Evolutionary conservation across 192 early-diverging fungal genomes (phyloP).

Genomic region (Coemansia umbellata): DNA sequence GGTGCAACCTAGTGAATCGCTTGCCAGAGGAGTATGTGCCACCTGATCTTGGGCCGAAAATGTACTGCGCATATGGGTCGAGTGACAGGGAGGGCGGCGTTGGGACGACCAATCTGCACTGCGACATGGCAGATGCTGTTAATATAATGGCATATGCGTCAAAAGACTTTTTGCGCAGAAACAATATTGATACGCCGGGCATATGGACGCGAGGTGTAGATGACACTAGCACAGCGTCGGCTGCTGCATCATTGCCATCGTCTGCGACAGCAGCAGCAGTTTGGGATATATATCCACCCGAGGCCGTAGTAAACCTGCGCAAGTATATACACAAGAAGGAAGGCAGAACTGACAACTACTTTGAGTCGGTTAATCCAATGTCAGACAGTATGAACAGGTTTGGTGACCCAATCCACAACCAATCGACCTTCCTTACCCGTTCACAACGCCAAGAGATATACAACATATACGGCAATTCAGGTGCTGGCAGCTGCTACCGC

Average conservation of each 20-base stretch:
- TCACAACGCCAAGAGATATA: constrained; percentile 39
- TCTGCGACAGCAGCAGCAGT: background rate
- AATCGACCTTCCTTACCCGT: constrained; percentile 59
- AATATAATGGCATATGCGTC: constrained; percentile 68
- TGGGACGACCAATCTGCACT: constrained; percentile 72
- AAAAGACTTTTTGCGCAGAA: constrained; percentile 3
- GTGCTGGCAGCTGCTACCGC: constrained; percentile 52
- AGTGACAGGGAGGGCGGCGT: constrained; percentile 47
- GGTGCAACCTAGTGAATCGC: constrained; percentile 56
- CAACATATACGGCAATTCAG: constrained; percentile 7
- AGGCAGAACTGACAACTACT: background rate
- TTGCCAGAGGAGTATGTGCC: constrained; percentile 55
- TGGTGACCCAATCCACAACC: constrained; percentile 65
- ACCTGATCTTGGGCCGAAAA: constrained; percentile 71
- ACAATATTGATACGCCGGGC: constrained; percentile 10
- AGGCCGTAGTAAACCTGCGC: constrained; percentile 52
- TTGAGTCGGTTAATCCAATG: too few species aligned
- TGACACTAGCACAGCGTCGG: background rate
- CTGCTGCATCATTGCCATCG: background rate
- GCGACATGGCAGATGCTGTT: constrained; percentile 76
- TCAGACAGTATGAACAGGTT: background rate
- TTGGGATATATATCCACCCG: background rate
- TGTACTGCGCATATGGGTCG: constrained; percentile 70
- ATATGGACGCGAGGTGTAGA: constrained; percentile 3
- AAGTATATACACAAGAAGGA: constrained; percentile 42